Evolutionary conservation across 352 stramenopile species (phyloP), one percentile per base, ranked within the genome.

Genomic region (Pythium oligandrum): DNA sequence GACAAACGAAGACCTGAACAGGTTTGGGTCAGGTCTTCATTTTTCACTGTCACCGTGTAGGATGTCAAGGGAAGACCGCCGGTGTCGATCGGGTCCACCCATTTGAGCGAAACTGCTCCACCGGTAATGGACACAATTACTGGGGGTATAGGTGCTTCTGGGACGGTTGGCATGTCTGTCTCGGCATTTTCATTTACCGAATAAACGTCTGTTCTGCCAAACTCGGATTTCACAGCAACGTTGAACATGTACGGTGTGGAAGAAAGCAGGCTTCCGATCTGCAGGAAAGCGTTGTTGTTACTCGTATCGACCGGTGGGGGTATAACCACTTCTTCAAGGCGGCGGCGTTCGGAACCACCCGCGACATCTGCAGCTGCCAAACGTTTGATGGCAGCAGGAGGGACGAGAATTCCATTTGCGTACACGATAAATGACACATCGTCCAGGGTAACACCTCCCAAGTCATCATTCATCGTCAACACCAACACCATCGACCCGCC

Each of bases 71-170:
- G 59, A 6, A 63, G 38, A 12, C 73, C 73, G 11, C 73, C 73
- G 0, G 67, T 72, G 32, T 83, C 73, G 1, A 83, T 57, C 2
- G 73, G 70, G 36, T 73, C 62, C 0, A 30, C 42, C 73, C 73
- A 83, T 3, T 8, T 39, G 3, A 83, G 34, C 7, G 40, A 47
- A 49, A 83, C 53, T 1, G 73, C 59, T 1, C 73, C 73, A 4
- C 73, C 73, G 4, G 73, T 80, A 10, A 61, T 61, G 0, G 6
- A 12, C n/a, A 11, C 44, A 3, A 43, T 26, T 10, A 7, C 68
- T 1, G 70, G 73, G 11, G 64, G 34, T 1, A 61, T 51, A 4
- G 70, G 70, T 12, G 42, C 40, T 5, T 40, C 67, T 3, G 72
- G 73, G 0, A 60, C 44, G 3, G 61, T 57, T 4, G 59, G 7